phyloP scores from a whole-genome alignment of 2,329 filamentous ascomycete genomes.

The Stachybotrys echinatus region DNA sequence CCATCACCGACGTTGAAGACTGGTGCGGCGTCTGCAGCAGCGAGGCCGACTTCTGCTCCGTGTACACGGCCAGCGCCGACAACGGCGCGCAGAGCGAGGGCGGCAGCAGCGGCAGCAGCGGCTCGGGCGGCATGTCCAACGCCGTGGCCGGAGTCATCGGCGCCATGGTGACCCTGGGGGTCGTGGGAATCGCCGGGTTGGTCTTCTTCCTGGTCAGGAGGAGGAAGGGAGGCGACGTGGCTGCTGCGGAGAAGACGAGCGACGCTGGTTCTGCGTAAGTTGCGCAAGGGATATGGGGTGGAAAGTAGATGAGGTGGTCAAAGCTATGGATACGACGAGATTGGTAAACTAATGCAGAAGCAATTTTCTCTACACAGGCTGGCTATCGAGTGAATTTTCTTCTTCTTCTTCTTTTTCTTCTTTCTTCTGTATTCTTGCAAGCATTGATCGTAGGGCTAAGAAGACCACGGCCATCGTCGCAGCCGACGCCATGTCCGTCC shows the following conservation, averaged over 20 bases:
- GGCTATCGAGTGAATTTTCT: too few species aligned
- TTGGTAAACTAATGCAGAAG: too few species aligned
- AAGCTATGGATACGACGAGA: too few species aligned
- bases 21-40: constrained; percentile 24
- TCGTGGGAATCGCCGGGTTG: constrained; percentile 8
- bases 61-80: constrained; percentile 18
- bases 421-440: too few species aligned
- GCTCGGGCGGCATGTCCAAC: constrained; percentile 22
- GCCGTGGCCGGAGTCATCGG: constrained; percentile 26
- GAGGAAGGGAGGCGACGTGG: constrained; percentile 7
- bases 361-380: too few species aligned
- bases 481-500: too few species aligned
- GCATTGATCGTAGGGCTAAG: too few species aligned
- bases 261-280: neutral
- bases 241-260: neutral
- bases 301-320: too few species aligned
- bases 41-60: constrained; percentile 22
- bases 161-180: constrained; percentile 24
- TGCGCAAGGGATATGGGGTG: too few species aligned
- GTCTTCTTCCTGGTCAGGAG: constrained; percentile 16
- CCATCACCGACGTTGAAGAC: constrained; percentile 20
- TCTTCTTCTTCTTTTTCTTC: too few species aligned
- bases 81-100: constrained; percentile 8
- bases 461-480: too few species aligned
- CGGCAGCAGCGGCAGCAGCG: constrained; percentile 2